These are phyloP conservation scores for Nemania diffusa DNA, from an alignment of 2,329 filamentous ascomycete genomes.

Conservation along the genomic window DNA sequence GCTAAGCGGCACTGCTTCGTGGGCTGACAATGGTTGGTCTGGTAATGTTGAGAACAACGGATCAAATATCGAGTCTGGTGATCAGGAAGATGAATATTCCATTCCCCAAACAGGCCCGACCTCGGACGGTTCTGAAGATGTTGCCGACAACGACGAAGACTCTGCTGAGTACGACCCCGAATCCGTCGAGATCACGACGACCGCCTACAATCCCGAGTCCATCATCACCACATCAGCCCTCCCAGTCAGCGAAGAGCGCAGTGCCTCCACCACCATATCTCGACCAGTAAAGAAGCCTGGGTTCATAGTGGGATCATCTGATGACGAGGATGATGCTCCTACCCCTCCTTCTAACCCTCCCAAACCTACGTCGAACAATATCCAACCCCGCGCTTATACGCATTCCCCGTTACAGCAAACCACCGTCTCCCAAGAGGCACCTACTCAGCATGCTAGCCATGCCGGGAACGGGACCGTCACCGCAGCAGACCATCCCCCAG, in stretches of 20 bases:
- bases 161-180: constrained; percentile 67
- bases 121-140: constrained; percentile 61
- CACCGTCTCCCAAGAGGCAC: constrained; percentile 35
- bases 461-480: constrained; percentile 30
- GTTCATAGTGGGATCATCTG: constrained; percentile 69
- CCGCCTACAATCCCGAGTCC: constrained; percentile 65
- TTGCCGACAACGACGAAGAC: constrained; percentile 61
- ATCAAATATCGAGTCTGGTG: constrained; percentile 65
- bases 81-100: constrained; percentile 63
- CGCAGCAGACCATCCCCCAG: constrained; percentile 18
- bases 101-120: constrained; percentile 56
- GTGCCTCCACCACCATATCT: constrained; percentile 48
- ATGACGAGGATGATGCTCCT: constrained; percentile 62
- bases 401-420: constrained; percentile 44
- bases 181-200: constrained; percentile 52
- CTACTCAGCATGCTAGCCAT: constrained; percentile 31
- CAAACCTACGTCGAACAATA: constrained; percentile 42
- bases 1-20: constrained; percentile 46
- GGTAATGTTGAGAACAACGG: constrained; percentile 65
- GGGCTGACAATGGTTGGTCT: constrained; percentile 64
- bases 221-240: constrained; percentile 52
- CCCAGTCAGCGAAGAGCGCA: constrained; percentile 47
- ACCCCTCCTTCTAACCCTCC: constrained; percentile 36
- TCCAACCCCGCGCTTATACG: constrained; percentile 36
- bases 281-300: constrained; percentile 66